Base-by-base conservation (phyloP, 768 basidiomycete genomes). In the Agaricus sinodeliciosus region DNA sequence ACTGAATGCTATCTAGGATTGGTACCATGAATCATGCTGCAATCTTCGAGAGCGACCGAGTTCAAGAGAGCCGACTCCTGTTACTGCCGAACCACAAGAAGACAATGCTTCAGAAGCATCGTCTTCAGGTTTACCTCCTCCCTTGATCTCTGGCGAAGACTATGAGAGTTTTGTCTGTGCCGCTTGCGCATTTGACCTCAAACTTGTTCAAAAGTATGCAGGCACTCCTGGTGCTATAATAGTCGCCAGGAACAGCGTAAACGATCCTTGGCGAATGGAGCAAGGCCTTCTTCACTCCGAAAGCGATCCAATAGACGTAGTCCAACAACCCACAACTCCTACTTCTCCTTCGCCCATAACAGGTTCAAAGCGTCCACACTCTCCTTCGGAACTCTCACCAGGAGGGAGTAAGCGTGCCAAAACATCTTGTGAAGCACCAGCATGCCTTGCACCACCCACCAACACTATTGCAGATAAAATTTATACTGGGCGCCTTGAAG, bases 1-100 rank as follows among this genome's bases (percentile, higher is more conserved):
- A 28, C 43, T 56, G 48, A 26, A 35, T 31, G 42, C 27, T 16
- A 42, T 54, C n/a, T 56, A 91, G 89, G 90, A 93, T 62, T 93
- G 90, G 90, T 93, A 84, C 66, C 90, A 93, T 59, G 90, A 93
- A 70, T 91, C 88, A 9, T 93, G 90, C 60, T 81, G 90, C 59
- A 85, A 89, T 66, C 74, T 93, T 40, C 79, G 88, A 55, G 79
- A 84, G 63, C 77, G 77, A 18, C 87, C 85, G 8, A 58, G 68
- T 5, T 75, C 76, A 8, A 73, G 79, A 52, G 74, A 69, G 44
- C 56, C 75, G 3, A 71, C 70, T 11, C 72, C 72, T 41, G 65
- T 61, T 26, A 22, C 42, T 12, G 22, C 51, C 54, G 62, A 45
- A 41, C 59, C 43, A 56, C 60, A n/a, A 35, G 73, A 69, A 28